phyloP scores from a whole-genome alignment of 2,329 filamentous ascomycete genomes.

The Coniochaeta sp. region DNA sequence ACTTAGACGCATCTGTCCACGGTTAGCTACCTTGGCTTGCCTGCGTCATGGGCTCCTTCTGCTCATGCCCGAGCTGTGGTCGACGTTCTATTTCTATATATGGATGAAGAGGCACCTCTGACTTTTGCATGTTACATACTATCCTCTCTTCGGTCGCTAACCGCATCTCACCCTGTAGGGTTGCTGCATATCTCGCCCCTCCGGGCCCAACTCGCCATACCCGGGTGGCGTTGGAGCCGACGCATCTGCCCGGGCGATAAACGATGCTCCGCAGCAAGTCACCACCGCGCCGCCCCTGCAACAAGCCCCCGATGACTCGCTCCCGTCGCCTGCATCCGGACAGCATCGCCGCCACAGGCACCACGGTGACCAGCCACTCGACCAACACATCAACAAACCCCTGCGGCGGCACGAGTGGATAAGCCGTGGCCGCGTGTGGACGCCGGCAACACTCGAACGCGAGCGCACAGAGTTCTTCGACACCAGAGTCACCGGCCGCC shows the following conservation, averaged over 20 bases:
- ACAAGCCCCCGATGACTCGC: conserved; percentile 14
- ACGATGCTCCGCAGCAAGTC: conserved; percentile 24
- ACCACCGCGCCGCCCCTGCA: conserved; percentile 17
- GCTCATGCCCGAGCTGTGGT: neutral
- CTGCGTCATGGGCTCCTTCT: neutral
- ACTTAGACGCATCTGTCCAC: too few relatives aligned
- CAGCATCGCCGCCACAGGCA: conserved; percentile 10
- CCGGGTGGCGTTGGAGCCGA: conserved; percentile 37
- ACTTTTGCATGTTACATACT: neutral
- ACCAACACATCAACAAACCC: conserved; percentile 63
- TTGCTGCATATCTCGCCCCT: conserved; percentile 49
- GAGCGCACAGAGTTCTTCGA: conserved; percentile 86
- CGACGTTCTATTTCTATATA: neutral
- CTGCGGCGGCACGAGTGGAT: conserved; percentile 60
- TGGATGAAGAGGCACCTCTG: neutral
- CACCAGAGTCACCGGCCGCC: conserved; percentile 69
- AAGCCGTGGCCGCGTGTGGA: conserved; percentile 53
- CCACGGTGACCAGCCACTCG: conserved; percentile 37
- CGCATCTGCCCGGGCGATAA: conserved; percentile 47
- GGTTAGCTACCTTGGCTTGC: too few relatives aligned
- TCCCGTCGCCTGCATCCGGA: conserved; percentile 12
- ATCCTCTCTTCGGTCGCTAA: neutral
- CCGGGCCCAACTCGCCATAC: conserved; percentile 46
- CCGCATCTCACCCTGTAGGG: conserved; percentile 31
- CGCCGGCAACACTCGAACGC: conserved; percentile 55